Percentiles rank a stretch among this genome's conserved stretches.
Evolutionary conservation across 2,329 filamentous ascomycete genomes (phyloP).

Genomic region (Pseudocercospora fuligena): DNA sequence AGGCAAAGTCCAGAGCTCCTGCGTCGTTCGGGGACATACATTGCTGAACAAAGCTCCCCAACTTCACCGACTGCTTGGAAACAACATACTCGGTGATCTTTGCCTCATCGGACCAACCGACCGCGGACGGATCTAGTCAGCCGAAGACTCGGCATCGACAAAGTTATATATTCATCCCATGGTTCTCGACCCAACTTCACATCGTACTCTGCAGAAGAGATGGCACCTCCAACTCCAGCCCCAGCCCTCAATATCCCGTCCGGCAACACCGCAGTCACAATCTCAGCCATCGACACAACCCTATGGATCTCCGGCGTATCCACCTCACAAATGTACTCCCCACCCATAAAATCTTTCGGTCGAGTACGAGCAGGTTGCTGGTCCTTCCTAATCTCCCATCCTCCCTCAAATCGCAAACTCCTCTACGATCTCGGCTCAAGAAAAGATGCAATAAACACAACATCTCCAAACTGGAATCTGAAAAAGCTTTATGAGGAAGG

Average conservation of each 20-base stretch:
- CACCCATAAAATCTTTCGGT: conserved; percentile 23
- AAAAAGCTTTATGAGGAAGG: conserved; percentile 36
- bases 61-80: background rate
- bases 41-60: background rate
- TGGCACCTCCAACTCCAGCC: background rate
- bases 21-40: too few relatives aligned
- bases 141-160: background rate
- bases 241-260: background rate
- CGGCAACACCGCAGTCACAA: conserved; percentile 25
- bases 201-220: background rate
- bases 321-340: conserved; percentile 16
- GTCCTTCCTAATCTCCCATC: conserved; percentile 51
- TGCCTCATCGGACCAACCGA: background rate
- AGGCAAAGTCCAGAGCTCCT: too few relatives aligned
- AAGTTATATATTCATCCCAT: background rate
- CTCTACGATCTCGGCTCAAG: conserved; percentile 49
- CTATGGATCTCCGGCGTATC: conserved; percentile 11
- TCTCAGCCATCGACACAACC: conserved; percentile 36
- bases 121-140: background rate
- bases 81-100: background rate
- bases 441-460: conserved; percentile 47
- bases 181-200: background rate
- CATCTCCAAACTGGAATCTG: conserved; percentile 24
- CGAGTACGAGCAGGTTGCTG: conserved; percentile 16
- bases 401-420: conserved; percentile 38